These are phyloP conservation scores for Fusarium nelsonii DNA, from an alignment of 2,329 filamentous ascomycete species.

Conservation along the genomic window DNA sequence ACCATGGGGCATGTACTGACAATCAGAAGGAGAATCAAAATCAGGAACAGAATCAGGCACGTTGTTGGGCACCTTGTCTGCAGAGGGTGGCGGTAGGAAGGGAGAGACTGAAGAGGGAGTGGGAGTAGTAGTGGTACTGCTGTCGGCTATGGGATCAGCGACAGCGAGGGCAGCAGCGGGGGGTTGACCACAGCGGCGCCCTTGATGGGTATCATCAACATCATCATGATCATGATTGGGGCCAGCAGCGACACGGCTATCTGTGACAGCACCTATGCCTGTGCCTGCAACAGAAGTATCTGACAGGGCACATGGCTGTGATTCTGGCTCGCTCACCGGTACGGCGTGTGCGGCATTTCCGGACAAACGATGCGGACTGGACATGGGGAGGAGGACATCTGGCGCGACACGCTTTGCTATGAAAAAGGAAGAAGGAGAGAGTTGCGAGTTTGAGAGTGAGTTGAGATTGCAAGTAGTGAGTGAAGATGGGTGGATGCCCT, in stretches of 20 bases:
- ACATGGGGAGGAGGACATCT: constrained; percentile 72
- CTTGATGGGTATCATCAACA: constrained; percentile 42
- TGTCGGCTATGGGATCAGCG: constrained; percentile 37
- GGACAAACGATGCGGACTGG: constrained; percentile 62
- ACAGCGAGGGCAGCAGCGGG: constrained; percentile 32
- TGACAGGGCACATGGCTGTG: constrained; percentile 33
- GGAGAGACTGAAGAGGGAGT: constrained; percentile 41
- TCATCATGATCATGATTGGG: constrained; percentile 44
- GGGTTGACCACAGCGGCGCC: constrained; percentile 22
- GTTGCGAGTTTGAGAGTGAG: constrained; percentile 29
- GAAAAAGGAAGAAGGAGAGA: constrained; percentile 29
- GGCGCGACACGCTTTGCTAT: constrained; percentile 51
- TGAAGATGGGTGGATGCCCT: constrained; percentile 25
- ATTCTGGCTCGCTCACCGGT: constrained; percentile 55
- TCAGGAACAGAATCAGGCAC: constrained; percentile 47
- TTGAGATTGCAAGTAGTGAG: constrained; percentile 34
- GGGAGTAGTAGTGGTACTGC: constrained; percentile 40
- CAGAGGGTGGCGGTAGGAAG: constrained; percentile 42
- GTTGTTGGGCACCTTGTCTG: constrained; percentile 43
- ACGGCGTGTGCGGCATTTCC: constrained; percentile 68
- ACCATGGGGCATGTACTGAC: constrained; percentile 42
- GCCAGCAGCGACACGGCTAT: constrained; percentile 32
- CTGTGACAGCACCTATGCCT: constrained; percentile 21
- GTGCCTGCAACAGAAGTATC: constrained; percentile 35
- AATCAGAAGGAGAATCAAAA: constrained; percentile 42